Evolutionary conservation across 192 early-diverging fungal genomes (phyloP), one percentile per base, ranked within the genome.

Genomic region (Coemansia sp.): DNA sequence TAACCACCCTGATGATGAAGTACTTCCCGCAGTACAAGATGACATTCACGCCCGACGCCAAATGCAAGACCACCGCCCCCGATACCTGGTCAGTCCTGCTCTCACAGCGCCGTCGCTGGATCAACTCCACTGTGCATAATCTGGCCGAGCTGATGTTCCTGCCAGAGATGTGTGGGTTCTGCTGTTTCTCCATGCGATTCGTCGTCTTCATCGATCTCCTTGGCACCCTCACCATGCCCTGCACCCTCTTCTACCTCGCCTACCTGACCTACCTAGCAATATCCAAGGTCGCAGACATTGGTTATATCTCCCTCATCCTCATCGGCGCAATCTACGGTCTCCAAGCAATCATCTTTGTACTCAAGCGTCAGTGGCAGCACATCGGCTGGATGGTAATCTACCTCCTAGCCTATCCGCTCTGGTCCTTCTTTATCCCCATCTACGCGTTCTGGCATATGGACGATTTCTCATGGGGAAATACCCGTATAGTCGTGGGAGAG

Each of bases 361-460:
- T 98, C 36, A 91, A 95, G 66, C 86, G 93, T 18, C 91, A 96
- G 81, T 94, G 91, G 90, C 90, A 94, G 75, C 92, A 93, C 64
- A 92, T 97, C 71, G 91, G 92, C 14, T 98, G 96, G 96, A 97
- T 99, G 95, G 88, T 99, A 62, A 91, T 98, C 48, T 94, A 92
- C 62, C 91, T 98, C 52, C 66, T 97, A 38, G 94, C 96, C 7
- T 88, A 95, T 68, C 95, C 95, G 0, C 86, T 96, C 20, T 98
- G 95, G 69, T 88, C 89, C 10, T 90, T 92, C 72, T 90, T 89
- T 56, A 87, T 93, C 47, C 92, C 91, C 20, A 69, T 94, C 33
- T 99, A 99, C 69, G 86, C 97, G 7, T 99, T 97, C 88, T 99
- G 98, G 98, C 95, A 97, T 85, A 95, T 98, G 84, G 98, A 99